Percentiles rank a stretch among this genome's conserved stretches.
Conservation (phyloP, 2,329 filamentous ascomycete genomes). For the Plectosphaerella sp. region DNA sequence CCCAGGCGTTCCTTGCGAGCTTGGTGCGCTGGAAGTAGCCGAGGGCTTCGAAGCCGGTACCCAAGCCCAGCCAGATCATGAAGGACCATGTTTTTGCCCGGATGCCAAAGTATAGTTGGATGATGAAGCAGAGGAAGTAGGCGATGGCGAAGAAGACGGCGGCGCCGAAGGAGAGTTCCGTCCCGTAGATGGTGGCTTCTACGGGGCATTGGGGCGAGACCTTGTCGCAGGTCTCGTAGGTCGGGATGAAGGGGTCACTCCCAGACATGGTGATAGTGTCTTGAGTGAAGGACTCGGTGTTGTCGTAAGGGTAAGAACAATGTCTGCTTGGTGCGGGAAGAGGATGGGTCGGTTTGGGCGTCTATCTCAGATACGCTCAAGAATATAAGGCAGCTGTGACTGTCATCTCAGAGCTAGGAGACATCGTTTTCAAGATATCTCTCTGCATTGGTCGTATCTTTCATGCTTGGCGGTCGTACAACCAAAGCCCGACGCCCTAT, state of each 20-base stretch:
- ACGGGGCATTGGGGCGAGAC: background rate
- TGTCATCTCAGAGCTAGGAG: too few relatives aligned
- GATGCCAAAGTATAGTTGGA: background rate
- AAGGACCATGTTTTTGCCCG: slow-evolving; percentile 1
- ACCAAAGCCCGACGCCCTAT: too few relatives aligned
- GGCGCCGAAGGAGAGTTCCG: background rate
- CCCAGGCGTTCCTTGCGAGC: slow-evolving; percentile 30
- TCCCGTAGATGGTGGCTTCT: slow-evolving; percentile 1
- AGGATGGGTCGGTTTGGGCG: too few relatives aligned
- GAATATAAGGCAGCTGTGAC: too few relatives aligned
- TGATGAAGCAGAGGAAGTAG: background rate
- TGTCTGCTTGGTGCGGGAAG: too few relatives aligned
- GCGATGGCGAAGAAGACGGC: background rate
- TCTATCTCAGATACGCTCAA: too few relatives aligned
- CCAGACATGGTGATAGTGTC: background rate
- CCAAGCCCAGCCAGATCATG: background rate
- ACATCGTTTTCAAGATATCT: too few relatives aligned
- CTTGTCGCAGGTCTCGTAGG: slow-evolving; percentile 1
- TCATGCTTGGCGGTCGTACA: too few relatives aligned
- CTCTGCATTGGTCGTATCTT: too few relatives aligned
- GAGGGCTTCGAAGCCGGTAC: background rate
- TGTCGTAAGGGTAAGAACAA: too few relatives aligned
- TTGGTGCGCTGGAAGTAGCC: background rate
- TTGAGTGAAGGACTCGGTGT: background rate
- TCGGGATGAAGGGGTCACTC: background rate